Base-by-base conservation (phyloP, 2,329 filamentous ascomycete genomes). In the Nigrospora osmanthi region DNA sequence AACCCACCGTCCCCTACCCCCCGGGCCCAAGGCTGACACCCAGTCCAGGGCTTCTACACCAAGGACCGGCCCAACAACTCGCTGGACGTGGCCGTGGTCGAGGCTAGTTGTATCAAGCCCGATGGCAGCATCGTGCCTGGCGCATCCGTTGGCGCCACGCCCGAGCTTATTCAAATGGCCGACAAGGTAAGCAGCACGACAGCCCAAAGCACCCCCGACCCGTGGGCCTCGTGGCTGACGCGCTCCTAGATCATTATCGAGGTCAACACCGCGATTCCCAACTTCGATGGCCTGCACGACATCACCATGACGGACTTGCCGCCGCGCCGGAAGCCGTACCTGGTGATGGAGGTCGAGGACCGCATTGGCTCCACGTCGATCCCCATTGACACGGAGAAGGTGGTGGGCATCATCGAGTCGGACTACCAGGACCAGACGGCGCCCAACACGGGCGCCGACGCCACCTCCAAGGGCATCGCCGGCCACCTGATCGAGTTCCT, bases 101-200 rank as follows among this genome's bases (percentile, higher is more conserved):
- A 93, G 68, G 89, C 89, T 2, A 87, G 83, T 14, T 88, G 87
- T 44, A 94, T 95, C 61, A 88, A 87, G 35, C 85, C 90, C 58
- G 87, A 94, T 60, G 89, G 89, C 50, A 89, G 88, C 53, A 90
- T 95, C 56, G 85, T 95, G 37, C 88, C 86, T 5, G 89, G 89
- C 54, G 88, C 89, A 32, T 89, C 83, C 11, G 87, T 95, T 23
- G 89, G 89, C 44, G 89, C 89, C 12, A 86, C 83, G 3, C 89
- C 89, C 5, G 89, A 95, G 64, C 75, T 95, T 44, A 76, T 95
- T 40, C 88, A 95, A 67, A 88, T 94, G 80, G 87, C 89, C 42
- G 87, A 95, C 63, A 95, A 95, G 72, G 76, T 77, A 57, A 40
- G 48, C n/a, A 39, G 11, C 30, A 7, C 6, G 23, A 28, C 23